Conservation (phyloP, 495 filamentous ascomycete genomes). For the Annulohypoxylon stygium region DNA sequence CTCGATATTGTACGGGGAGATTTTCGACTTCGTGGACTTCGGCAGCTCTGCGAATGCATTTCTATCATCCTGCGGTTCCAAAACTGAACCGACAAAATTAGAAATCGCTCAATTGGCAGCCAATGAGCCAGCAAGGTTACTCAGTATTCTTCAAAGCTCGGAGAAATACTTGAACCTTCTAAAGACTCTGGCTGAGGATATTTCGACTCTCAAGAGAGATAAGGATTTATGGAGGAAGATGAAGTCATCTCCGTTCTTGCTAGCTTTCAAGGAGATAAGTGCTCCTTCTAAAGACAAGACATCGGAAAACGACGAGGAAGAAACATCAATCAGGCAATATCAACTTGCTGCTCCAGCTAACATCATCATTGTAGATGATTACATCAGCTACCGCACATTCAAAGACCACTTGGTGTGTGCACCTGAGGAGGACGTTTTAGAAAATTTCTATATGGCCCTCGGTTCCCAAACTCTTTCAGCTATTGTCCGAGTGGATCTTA, state of each 20-base stretch:
- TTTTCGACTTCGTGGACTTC: constrained; percentile 98
- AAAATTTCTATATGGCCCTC: constrained; percentile 81
- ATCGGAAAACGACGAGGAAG: constrained; percentile 74
- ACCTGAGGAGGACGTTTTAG: constrained; percentile 87
- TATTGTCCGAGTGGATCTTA: constrained; percentile 71
- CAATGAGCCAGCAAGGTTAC: constrained; percentile 80
- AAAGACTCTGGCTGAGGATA: constrained; percentile 78
- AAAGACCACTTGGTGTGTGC: constrained; percentile 82
- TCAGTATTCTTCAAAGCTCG: constrained; percentile 79
- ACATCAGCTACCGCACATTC: constrained; percentile 85
- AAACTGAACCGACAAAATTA: constrained; percentile 84
- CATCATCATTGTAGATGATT: constrained; percentile 88
- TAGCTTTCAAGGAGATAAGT: constrained; percentile 82
- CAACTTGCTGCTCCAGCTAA: constrained; percentile 75
- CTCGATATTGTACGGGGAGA: constrained; percentile 80
- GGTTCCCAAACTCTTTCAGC: constrained; percentile 70
- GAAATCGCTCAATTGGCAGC: constrained; percentile 86
- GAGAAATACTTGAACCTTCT: constrained; percentile 89
- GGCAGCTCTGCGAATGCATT: constrained; percentile 89
- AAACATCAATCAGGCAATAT: constrained; percentile 79
- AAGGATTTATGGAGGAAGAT: constrained; percentile 81
- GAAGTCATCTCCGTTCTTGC: constrained; percentile 78
- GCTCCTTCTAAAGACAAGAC: constrained; percentile 62
- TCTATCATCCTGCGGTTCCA: constrained; percentile 86
- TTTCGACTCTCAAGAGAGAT: constrained; percentile 77